A percentile compares a stretch with the other conserved stretches of the same genome.
Conservation (phyloP, 495 filamentous ascomycete genomes). For the Poronia punctata region DNA sequence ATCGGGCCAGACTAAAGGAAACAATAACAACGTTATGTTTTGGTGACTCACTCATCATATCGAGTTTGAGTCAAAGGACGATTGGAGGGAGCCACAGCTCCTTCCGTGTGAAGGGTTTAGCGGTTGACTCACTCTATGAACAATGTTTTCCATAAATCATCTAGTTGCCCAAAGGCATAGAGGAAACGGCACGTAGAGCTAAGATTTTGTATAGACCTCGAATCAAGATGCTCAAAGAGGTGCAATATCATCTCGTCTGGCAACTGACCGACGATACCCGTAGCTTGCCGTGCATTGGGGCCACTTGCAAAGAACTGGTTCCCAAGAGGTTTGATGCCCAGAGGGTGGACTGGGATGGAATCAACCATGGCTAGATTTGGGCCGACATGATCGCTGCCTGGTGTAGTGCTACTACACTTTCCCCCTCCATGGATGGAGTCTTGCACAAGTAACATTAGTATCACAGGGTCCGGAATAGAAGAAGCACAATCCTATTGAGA, state of each 20-base stretch:
- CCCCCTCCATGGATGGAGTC: conserved; percentile 15
- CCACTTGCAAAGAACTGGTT: conserved; percentile 65
- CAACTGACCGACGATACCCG: conserved; percentile 56
- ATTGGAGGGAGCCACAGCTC: not conserved
- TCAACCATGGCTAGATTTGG: conserved; percentile 21
- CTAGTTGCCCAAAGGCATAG: conserved; percentile 76
- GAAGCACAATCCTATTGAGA: too few species aligned
- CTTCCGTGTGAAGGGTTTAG: conserved; percentile 2
- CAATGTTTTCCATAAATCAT: conserved; percentile 86
- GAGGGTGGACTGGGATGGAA: conserved; percentile 69
- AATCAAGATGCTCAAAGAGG: conserved; percentile 69
- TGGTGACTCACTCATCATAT: not conserved
- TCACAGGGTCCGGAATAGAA: not conserved
- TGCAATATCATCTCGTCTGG: conserved; percentile 78
- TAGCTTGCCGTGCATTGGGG: conserved; percentile 55
- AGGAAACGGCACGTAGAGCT: conserved; percentile 84
- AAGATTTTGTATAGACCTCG: conserved; percentile 51
- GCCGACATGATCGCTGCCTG: conserved; percentile 3
- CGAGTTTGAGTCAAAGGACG: not conserved
- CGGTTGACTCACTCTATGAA: conserved; percentile 70
- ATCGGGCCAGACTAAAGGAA: too few species aligned
- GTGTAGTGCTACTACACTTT: conserved; percentile 9
- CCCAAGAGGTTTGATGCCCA: conserved; percentile 80
- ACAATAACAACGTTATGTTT: too few species aligned
- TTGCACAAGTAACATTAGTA: conserved; percentile 18